phyloP scores from a whole-genome alignment of 495 filamentous ascomycete species.

The Hypoxylon fragiforme region DNA sequence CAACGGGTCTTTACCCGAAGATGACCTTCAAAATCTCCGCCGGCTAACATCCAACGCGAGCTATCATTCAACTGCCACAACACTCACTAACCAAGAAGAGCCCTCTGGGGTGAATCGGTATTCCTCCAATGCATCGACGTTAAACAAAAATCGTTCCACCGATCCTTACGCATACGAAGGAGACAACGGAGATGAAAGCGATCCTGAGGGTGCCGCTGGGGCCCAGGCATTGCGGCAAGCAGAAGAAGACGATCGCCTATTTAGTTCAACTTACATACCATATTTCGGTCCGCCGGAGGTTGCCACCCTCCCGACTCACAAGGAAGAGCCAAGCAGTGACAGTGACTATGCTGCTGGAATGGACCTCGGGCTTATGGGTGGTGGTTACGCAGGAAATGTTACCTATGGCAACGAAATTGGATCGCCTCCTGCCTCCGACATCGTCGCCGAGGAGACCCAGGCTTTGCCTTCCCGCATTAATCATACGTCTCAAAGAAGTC shows the following conservation, averaged over 20 bases:
- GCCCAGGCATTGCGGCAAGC: constrained; percentile 80
- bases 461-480: constrained; percentile 37
- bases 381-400: constrained; percentile 71
- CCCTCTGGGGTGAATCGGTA: constrained; percentile 44
- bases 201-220: constrained; percentile 87
- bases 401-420: constrained; percentile 68
- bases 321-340: constrained; percentile 63
- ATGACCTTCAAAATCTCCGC: constrained; percentile 47
- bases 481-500: constrained; percentile 43
- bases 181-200: constrained; percentile 68
- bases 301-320: constrained; percentile 41
- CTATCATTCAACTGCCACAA: constrained; percentile 56
- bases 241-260: constrained; percentile 79
- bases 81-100: constrained; percentile 38
- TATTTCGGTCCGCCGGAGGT: constrained; percentile 45
- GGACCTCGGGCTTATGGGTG: constrained; percentile 73
- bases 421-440: constrained; percentile 41
- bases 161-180: constrained; percentile 38
- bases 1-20: constrained; percentile 47
- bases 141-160: constrained; percentile 46
- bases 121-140: constrained; percentile 53
- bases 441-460: constrained; percentile 36
- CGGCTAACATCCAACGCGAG: constrained; percentile 40
- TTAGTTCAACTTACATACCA: constrained; percentile 43
- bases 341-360: constrained; percentile 70